Percentiles rank a stretch among this genome's conserved stretches.
Conservation (phyloP, 83 land plant species). For the Picea abies region DNA sequence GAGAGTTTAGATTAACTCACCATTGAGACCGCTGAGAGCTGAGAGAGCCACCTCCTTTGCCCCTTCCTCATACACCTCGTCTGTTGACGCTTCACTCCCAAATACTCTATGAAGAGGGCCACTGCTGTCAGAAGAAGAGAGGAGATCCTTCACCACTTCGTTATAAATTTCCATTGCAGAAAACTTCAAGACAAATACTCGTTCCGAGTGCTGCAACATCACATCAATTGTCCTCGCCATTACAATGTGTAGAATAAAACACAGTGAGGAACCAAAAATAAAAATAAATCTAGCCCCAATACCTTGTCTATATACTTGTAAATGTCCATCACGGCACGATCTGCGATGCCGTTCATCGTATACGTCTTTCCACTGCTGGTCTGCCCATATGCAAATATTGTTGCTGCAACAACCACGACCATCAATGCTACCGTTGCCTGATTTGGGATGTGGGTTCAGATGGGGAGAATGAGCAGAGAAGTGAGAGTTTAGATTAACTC, state of each 20-base stretch:
- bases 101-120: slow-evolving; percentile 70
- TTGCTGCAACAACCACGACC: slow-evolving; percentile 50
- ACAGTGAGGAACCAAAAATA: too few relatives aligned
- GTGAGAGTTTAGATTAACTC: slow-evolving; percentile 12
- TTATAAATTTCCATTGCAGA: slow-evolving; percentile 91
- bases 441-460: too few relatives aligned
- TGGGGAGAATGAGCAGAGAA: too few relatives aligned
- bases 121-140: slow-evolving; percentile 43
- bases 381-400: slow-evolving; percentile 92
- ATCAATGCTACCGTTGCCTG: background rate
- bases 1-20: slow-evolving; percentile 31
- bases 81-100: slow-evolving; percentile 50
- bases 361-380: slow-evolving; percentile 92
- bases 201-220: slow-evolving; percentile 64
- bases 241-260: too few relatives aligned
- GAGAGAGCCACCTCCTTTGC: slow-evolving; percentile 82
- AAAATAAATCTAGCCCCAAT: slow-evolving; percentile 3
- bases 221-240: background rate
- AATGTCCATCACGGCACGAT: slow-evolving; percentile 74
- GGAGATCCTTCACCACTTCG: slow-evolving; percentile 85
- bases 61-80: slow-evolving; percentile 71
- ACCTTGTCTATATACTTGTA: slow-evolving; percentile 67
- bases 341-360: slow-evolving; percentile 87
- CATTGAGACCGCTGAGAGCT: slow-evolving; percentile 72
- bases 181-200: slow-evolving; percentile 71